phyloP scores from a whole-genome alignment of 129 eudicot genomes.

The Flaveria bidentis region DNA sequence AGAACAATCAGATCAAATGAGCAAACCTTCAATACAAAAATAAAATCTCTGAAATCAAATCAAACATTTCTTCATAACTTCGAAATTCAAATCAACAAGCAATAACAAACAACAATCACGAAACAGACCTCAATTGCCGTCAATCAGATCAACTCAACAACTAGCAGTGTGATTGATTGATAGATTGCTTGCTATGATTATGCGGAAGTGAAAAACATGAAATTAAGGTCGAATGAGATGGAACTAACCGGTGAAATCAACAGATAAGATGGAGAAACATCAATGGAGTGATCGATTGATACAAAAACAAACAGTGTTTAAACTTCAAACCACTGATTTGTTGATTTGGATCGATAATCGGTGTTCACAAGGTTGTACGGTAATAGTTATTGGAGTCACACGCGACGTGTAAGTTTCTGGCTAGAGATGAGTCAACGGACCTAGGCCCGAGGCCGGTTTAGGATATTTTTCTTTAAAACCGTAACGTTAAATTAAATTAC shows the following conservation, averaged over 20 bases:
- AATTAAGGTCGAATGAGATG: neutral
- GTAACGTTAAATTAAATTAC: too few species aligned
- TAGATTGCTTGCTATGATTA: too few species aligned
- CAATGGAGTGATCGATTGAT: neutral
- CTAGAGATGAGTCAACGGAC: constrained; percentile 4
- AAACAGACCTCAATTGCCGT: neutral
- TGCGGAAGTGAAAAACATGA: neutral
- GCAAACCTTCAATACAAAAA: neutral
- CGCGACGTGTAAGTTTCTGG: neutral
- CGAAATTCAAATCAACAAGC: neutral
- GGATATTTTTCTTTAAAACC: too few species aligned
- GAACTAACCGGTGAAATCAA: neutral
- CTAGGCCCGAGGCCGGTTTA: neutral
- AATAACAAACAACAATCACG: neutral
- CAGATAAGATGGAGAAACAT: neutral
- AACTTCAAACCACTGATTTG: neutral
- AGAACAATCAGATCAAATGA: constrained; percentile 1
- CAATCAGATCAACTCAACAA: neutral
- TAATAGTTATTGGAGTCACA: neutral
- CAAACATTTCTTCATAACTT: neutral
- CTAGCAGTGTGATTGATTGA: neutral
- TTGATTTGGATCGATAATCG: neutral
- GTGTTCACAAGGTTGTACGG: neutral
- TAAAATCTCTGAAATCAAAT: constrained; percentile 10
- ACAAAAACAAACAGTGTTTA: neutral